Conservation (phyloP, 208 protist genomes). For the Trypanosomatidae sp. region DNA sequence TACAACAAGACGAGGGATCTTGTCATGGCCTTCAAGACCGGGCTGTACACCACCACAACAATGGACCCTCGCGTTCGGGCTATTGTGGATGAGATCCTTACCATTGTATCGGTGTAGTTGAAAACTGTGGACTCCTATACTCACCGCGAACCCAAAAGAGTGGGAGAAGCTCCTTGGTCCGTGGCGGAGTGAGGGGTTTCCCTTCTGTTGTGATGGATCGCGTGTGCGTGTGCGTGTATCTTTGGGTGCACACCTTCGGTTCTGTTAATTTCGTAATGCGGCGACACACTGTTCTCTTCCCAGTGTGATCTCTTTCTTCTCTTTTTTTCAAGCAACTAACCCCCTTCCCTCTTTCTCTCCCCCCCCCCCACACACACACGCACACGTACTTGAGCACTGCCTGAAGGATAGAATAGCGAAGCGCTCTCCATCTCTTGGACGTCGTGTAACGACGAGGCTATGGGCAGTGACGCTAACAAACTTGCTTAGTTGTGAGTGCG, state of each 20-base stretch:
- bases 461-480: not conserved
- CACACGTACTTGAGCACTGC: not conserved
- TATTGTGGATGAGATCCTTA: conserved; percentile 54
- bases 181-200: not conserved
- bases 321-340: not conserved
- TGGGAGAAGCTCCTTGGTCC: not conserved
- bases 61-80: conserved; percentile 54
- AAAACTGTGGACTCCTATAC: not conserved
- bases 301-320: not conserved
- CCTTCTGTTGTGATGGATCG: not conserved
- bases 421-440: not conserved
- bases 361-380: not conserved
- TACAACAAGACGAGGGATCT: conserved; percentile 31
- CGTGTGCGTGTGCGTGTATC: conserved; percentile 1
- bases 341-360: not conserved
- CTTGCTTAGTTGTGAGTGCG: not conserved
- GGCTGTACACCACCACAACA: conserved; percentile 28
- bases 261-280: conserved; percentile 7
- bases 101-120: conserved; percentile 3
- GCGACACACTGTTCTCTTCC: not conserved
- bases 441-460: not conserved
- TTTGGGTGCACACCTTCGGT: not conserved
- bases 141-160: not conserved
- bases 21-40: conserved; percentile 38
- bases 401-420: not conserved